Conservation (phyloP, 306 rosid species). For the Heteromeles arbutifolia region DNA sequence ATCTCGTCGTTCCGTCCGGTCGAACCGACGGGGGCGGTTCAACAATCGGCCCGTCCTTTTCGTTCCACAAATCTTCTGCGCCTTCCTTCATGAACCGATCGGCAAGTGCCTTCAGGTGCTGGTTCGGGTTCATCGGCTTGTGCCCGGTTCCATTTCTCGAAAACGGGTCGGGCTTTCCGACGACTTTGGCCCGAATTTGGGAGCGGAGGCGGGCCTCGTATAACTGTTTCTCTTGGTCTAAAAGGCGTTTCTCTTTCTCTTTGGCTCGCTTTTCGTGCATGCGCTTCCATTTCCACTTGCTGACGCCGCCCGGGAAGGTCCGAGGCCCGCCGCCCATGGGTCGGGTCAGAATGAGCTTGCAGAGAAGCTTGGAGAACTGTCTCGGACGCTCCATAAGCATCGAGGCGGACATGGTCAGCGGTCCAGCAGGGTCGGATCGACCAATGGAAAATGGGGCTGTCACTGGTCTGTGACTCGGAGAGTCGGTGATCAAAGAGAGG, state of each 20-base stretch:
- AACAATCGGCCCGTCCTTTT: slow-evolving; percentile 54
- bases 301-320: slow-evolving; percentile 82
- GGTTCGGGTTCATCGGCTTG: slow-evolving; percentile 50
- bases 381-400: slow-evolving; percentile 33
- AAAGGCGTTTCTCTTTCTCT: slow-evolving; percentile 61
- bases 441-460: no score
- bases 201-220: slow-evolving; percentile 87
- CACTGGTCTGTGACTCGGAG: not conserved
- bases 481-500: not conserved
- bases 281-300: slow-evolving; percentile 96
- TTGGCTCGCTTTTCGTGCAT: slow-evolving; percentile 89
- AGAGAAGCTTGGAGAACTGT: slow-evolving; percentile 29
- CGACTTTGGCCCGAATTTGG: slow-evolving; percentile 57
- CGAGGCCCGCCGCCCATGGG: slow-evolving; percentile 95
- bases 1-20: slow-evolving; percentile 5
- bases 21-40: slow-evolving; percentile 7
- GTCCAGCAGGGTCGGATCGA: not conserved
- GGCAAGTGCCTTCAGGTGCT: slow-evolving; percentile 68
- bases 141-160: slow-evolving; percentile 22
- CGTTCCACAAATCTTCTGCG: slow-evolving; percentile 82
- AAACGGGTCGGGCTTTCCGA: slow-evolving; percentile 32
- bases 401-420: slow-evolving; percentile 38
- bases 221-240: slow-evolving; percentile 76
- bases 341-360: slow-evolving; percentile 30
- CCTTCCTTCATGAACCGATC: slow-evolving; percentile 73